Percentiles rank a stretch among this genome's conserved stretches.
These are phyloP conservation scores for Jackrogersella minutella DNA, from an alignment of 495 filamentous ascomycete genomes.

Conservation along the genomic window DNA sequence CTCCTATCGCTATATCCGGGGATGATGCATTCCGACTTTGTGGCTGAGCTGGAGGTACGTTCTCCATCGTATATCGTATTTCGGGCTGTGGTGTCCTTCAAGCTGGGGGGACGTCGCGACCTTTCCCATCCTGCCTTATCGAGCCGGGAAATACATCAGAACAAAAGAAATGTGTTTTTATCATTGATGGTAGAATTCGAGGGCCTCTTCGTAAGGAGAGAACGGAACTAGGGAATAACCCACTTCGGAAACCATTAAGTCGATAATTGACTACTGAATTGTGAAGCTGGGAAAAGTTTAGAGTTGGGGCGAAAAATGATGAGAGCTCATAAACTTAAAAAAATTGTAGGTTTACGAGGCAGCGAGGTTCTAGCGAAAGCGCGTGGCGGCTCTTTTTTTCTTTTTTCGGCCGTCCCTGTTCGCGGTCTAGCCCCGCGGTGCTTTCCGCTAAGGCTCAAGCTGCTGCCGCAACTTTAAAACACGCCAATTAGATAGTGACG, in stretches of 20 bases:
- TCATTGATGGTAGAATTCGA: constrained; percentile 6
- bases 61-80: constrained; percentile 41
- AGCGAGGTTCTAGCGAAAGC: not conserved
- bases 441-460: constrained; percentile 5
- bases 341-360: constrained; percentile 9
- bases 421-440: constrained; percentile 7
- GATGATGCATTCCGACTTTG: constrained; percentile 30
- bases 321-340: constrained; percentile 5
- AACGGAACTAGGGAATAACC: not conserved
- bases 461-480: constrained; percentile 21
- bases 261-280: not conserved
- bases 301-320: not conserved
- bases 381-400: constrained; percentile 7
- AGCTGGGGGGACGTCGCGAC: constrained; percentile 21
- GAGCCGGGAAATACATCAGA: constrained; percentile 13
- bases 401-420: not conserved
- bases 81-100: constrained; percentile 25
- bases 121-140: constrained; percentile 37
- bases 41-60: constrained; percentile 22
- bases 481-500: constrained; percentile 15
- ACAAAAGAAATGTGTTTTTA: not conserved
- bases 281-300: not conserved
- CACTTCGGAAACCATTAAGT: not conserved
- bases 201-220: not conserved
- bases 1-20: constrained; percentile 37